Evolutionary conservation across 2,329 filamentous ascomycete genomes (phyloP), one percentile per base, ranked within the genome.

Genomic region (Fusarium sublunatum): DNA sequence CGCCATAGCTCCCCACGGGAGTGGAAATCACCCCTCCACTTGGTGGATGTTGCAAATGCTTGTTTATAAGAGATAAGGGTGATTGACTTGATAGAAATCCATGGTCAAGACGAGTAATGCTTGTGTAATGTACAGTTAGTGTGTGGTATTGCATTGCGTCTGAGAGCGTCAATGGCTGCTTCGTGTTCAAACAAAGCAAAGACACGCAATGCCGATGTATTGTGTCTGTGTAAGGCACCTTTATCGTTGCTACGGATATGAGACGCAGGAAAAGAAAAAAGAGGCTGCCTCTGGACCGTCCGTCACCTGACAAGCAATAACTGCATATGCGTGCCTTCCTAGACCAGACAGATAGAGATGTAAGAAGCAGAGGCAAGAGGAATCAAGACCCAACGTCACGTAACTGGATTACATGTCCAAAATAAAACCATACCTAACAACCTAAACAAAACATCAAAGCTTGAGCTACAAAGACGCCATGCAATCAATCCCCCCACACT

Each of bases 1-100:
- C 68, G 65, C 64, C 53, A 66, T 61, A 70, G 68, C 68, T 70
- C 60, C 57, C 68, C 67, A 61, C 56, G 39, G 45, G 50, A 55
- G 67, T 64, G 63, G 65, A 47, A 50, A 50, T 38, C 53, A 59
- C 45, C 53, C 41, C 53, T 60, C 55, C 57, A 60, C 55, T 65
- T 62, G 32, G 53, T 44, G 58, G 15, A 38, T 31, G 19, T 35
- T 47, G 40, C 54, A 59, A 53, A 31, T 59, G 40, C 48, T 47
- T 60, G 54, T 60, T 51, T 42, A 39, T 19, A 19, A 19, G 19
- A 19, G 19, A 19, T 19, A 19, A 19, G 19, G 19, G 19, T 19
- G 19, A 19, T 19, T 19, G 19, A 19, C 19, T 19, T 19, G 19
- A 19, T 19, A 19, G 19, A 19, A 19, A 19, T 19, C 19, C 19